Evolutionary conservation across 2,329 filamentous ascomycete genomes (phyloP).

Genomic region (Alternaria angustiovoidea): DNA sequence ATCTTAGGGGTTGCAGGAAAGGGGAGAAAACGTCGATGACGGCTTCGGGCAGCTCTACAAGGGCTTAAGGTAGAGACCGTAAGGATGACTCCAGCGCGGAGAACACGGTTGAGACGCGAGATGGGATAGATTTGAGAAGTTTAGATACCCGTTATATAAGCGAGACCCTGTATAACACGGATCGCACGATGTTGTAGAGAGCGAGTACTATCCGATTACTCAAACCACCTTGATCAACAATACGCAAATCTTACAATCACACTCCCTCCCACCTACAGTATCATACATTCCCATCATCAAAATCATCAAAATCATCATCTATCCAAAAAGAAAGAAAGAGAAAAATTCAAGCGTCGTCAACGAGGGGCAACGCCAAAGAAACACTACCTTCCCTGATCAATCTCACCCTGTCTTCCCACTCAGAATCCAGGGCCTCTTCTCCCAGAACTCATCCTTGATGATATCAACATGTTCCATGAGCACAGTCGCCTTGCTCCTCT

Average conservation of each 20-base stretch:
- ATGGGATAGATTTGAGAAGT: background rate
- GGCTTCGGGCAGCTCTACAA: background rate
- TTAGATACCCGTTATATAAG: background rate
- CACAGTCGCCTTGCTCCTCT: slow-evolving; percentile 79
- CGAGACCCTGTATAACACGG: background rate
- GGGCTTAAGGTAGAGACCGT: background rate
- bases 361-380: background rate
- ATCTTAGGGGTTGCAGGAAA: background rate
- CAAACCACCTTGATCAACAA: background rate
- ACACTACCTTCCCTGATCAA: background rate
- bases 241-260: background rate
- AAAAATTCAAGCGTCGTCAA: background rate
- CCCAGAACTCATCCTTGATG: slow-evolving; percentile 96
- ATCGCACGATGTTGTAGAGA: background rate
- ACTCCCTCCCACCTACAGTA: background rate
- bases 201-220: background rate
- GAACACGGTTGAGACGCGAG: background rate
- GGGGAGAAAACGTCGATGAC: background rate
- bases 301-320: background rate
- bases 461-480: slow-evolving; percentile 89
- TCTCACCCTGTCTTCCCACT: slow-evolving; percentile 44
- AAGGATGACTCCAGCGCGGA: background rate
- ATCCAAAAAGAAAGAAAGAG: slow-evolving; percentile 5
- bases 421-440: slow-evolving; percentile 77
- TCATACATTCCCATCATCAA: slow-evolving; percentile 1